Evolutionary conservation across 495 filamentous ascomycete genomes (phyloP).

Genomic region (Rostrohypoxylon terebratum): DNA sequence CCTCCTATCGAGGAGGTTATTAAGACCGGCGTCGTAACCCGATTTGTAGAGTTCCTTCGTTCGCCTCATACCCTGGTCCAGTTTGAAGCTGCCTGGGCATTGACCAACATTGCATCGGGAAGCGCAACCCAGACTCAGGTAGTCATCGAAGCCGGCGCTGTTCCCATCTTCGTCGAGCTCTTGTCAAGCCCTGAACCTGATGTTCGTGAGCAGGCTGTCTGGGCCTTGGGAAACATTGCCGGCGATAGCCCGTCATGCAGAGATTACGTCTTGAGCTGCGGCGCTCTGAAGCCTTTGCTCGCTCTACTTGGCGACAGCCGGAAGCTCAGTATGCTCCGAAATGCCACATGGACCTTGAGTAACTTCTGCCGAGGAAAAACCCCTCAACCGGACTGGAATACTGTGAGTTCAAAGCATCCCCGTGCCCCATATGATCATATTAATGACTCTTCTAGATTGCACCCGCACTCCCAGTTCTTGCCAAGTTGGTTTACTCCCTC

Average conservation of each 20-base stretch:
- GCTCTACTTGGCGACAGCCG: slow-evolving; percentile 94
- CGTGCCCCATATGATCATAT: neutral
- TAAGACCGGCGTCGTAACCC: slow-evolving; percentile 96
- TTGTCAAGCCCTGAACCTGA: slow-evolving; percentile 96
- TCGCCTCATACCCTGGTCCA: slow-evolving; percentile 98
- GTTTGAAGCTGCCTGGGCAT: slow-evolving; percentile 98
- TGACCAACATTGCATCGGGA: slow-evolving; percentile 99
- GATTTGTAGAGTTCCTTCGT: slow-evolving; percentile 98
- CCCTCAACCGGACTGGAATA: slow-evolving; percentile 97
- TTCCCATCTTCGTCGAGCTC: slow-evolving; percentile 98
- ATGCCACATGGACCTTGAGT: slow-evolving; percentile 99
- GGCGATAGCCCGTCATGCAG: slow-evolving; percentile 97
- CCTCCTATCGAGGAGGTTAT: slow-evolving; percentile 99
- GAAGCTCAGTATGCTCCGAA: slow-evolving; percentile 98
- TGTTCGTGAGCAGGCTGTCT: slow-evolving; percentile 98
- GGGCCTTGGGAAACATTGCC: slow-evolving; percentile 99
- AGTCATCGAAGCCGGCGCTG: slow-evolving; percentile 97
- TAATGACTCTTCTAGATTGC: slow-evolving; percentile 74
- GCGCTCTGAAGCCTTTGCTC: slow-evolving; percentile 90
- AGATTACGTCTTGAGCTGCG: slow-evolving; percentile 91
- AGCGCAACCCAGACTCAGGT: slow-evolving; percentile 98
- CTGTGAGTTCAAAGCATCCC: slow-evolving; percentile 67
- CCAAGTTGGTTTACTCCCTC: slow-evolving; percentile 97
- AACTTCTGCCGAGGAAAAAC: slow-evolving; percentile 99
- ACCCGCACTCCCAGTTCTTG: slow-evolving; percentile 94